Conservation (phyloP, 2,329 filamentous ascomycete species). For the Fusarium setosum region DNA sequence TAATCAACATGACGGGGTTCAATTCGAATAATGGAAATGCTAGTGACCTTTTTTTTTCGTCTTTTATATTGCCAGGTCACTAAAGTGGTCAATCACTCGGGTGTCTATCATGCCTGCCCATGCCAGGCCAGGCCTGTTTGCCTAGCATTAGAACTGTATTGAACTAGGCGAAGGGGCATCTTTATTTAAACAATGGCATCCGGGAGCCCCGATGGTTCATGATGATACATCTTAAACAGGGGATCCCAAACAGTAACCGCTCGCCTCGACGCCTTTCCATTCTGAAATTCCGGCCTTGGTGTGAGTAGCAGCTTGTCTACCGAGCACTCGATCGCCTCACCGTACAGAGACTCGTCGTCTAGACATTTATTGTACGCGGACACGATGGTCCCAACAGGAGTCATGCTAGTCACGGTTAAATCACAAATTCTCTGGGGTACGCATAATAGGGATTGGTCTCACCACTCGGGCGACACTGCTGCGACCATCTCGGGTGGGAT, state of each 20-base stretch:
- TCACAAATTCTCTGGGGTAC: too few relatives aligned
- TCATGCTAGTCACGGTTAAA: conserved; percentile 40
- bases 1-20: too few relatives aligned
- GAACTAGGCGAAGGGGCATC: too few relatives aligned
- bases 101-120: too few relatives aligned
- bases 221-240: conserved; percentile 57
- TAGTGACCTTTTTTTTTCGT: too few relatives aligned
- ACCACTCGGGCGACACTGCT: conserved; percentile 50
- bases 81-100: too few relatives aligned
- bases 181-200: conserved; percentile 39
- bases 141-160: too few relatives aligned
- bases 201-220: conserved; percentile 53
- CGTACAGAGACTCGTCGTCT: conserved; percentile 54
- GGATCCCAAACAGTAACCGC: conserved; percentile 61
- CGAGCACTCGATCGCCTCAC: conserved; percentile 58
- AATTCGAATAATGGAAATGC: too few relatives aligned
- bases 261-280: conserved; percentile 55
- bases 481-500: conserved; percentile 57
- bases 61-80: too few relatives aligned
- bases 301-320: conserved; percentile 47
- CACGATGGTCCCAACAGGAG: conserved; percentile 57
- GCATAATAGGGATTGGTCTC: background rate
- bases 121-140: too few relatives aligned
- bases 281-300: conserved; percentile 46
- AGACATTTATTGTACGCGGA: conserved; percentile 58